Base-by-base conservation (phyloP, 495 filamentous ascomycete species). In the Hypoxylon trugodes region DNA sequence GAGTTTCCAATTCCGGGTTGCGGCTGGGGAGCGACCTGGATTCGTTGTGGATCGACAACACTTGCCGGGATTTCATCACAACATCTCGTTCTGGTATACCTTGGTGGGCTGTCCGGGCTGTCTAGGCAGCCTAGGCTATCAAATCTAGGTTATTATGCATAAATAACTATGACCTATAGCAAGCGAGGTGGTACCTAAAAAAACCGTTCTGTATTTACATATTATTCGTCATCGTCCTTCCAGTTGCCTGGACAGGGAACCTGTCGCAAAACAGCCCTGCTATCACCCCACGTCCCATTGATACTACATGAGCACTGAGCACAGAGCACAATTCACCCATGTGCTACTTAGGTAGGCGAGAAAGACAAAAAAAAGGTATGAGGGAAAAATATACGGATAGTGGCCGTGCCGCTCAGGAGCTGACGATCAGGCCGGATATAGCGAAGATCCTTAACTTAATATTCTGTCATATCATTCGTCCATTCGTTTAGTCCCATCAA, bases 161-260 rank as follows among this genome's bases (percentile, higher is more conserved):
- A n/a, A n/a, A n/a, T n/a, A n/a, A n/a, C n/a, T n/a, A n/a, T n/a
- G n/a, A n/a, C n/a, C n/a, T n/a, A n/a, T n/a, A n/a, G n/a, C n/a
- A n/a, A n/a, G n/a, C n/a, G n/a, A n/a, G n/a, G n/a, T n/a, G n/a
- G 42, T 28, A 46, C 42, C 42, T 46, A 46, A 22, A 46, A 28
- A 21, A 42, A 41, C 6, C 7, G 16, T n/a, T n/a, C n/a, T n/a
- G 22, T 19, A 41, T 41, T 19, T 19, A 19, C n/a, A 21, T 21
- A 46, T 25, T 6, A 28, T 28, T 30, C n/a, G n/a, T 30, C 42
- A 12, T 15, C 42, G 19, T 46, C 42, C 24, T 25, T 46, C 10
- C 43, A 10, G 45, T 58, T 61, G 38, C 67, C 58, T 25, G 57
- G 58, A 70, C 53, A 59, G 68, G 68, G 33, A 68, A 65, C 46